These are phyloP conservation scores for Haplosporangium sp. DNA, from an alignment of 371 early-diverging fungal species.

Conservation along the genomic window DNA sequence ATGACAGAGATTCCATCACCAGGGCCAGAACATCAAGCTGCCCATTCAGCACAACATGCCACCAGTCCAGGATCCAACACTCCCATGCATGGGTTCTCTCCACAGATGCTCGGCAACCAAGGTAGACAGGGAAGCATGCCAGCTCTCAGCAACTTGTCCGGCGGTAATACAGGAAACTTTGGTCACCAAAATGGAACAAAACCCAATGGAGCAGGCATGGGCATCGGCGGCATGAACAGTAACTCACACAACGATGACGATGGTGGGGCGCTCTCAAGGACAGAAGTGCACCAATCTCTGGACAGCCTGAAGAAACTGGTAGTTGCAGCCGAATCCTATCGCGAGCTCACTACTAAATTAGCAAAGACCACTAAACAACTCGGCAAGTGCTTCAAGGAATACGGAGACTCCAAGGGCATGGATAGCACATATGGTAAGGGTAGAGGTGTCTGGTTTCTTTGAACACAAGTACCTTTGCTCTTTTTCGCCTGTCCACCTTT, in stretches of 20 bases:
- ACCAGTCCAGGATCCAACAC: constrained; percentile 1
- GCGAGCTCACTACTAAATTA: constrained; percentile 39
- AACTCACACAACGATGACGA: constrained; percentile 12
- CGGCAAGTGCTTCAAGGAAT: constrained; percentile 49
- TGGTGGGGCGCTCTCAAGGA: constrained; percentile 25
- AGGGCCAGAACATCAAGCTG: constrained; percentile 34
- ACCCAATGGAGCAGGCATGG: background rate
- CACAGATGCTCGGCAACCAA: constrained; percentile 37
- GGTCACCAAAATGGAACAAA: background rate
- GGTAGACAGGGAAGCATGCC: constrained; percentile 40
- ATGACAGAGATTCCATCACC: constrained; percentile 52
- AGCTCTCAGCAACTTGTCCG: constrained; percentile 12
- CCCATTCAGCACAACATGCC: constrained; percentile 4
- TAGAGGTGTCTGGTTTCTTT: background rate
- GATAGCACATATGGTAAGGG: constrained; percentile 48
- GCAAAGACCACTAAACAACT: constrained; percentile 53
- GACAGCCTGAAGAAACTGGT: constrained; percentile 47
- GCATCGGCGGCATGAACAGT: background rate
- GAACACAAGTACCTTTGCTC: background rate
- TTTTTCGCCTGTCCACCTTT: constrained; percentile 15
- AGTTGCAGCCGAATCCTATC: constrained; percentile 46
- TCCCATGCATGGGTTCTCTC: constrained; percentile 3
- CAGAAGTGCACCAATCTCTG: constrained; percentile 42
- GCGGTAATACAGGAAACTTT: constrained; percentile 11
- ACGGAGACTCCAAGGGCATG: constrained; percentile 52